These are phyloP conservation scores for Gautieria morchelliformis DNA, from an alignment of 768 basidiomycete species.

Conservation along the genomic window DNA sequence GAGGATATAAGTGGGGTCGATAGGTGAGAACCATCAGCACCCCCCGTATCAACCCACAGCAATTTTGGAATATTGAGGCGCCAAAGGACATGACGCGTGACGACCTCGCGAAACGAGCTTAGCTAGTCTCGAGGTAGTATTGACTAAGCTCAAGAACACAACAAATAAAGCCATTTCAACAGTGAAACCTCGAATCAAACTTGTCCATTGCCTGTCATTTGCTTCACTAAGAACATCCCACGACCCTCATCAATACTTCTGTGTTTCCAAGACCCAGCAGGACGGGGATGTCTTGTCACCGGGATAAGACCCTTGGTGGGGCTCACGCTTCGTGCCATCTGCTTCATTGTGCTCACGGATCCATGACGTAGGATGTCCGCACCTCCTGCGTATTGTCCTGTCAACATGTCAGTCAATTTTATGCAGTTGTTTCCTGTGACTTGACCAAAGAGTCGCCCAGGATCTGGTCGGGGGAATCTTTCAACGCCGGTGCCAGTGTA, in stretches of 20 bases:
- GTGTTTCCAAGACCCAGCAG: constrained; percentile 58
- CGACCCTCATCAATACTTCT: constrained; percentile 62
- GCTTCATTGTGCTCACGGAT: constrained; percentile 56
- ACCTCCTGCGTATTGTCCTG: constrained; percentile 22
- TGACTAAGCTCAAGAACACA: too few species aligned
- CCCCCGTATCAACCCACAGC: too few species aligned
- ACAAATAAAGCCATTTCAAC: too few species aligned
- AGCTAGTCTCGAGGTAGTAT: too few species aligned
- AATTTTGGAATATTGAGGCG: too few species aligned
- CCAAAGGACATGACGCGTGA: too few species aligned
- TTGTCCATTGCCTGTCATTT: constrained; percentile 52
- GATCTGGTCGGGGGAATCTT: background rate
- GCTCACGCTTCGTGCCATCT: constrained; percentile 38
- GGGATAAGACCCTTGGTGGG: constrained; percentile 60
- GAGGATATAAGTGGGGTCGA: background rate
- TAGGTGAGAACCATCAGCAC: background rate
- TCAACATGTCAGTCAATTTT: constrained; percentile 32
- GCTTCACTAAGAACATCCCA: constrained; percentile 67
- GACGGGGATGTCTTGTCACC: constrained; percentile 35
- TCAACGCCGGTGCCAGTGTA: constrained; percentile 34
- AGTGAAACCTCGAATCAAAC: too few species aligned
- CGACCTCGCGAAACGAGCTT: too few species aligned
- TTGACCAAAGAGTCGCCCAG: constrained; percentile 25
- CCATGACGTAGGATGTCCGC: constrained; percentile 52
- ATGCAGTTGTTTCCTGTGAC: constrained; percentile 61